Conservation (phyloP, 768 basidiomycete species). For the Podaxis sp. region DNA sequence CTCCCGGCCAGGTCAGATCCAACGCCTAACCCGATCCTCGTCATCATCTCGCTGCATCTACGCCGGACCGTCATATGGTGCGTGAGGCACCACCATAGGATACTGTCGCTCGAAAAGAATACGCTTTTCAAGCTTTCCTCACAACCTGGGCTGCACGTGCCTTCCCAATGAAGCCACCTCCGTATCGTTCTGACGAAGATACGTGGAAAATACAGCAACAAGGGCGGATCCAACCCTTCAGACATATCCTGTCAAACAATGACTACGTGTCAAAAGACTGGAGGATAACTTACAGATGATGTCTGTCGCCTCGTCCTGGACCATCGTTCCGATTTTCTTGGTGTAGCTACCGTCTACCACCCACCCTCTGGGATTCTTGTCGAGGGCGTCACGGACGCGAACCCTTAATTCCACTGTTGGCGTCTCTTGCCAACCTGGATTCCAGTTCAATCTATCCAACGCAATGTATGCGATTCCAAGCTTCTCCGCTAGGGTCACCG, state of each 20-base stretch:
- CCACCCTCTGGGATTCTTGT: slow-evolving; percentile 40
- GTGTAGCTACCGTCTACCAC: slow-evolving; percentile 51
- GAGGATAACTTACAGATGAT: slow-evolving; percentile 44
- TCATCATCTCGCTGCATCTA: slow-evolving; percentile 26
- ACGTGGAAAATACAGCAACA: slow-evolving; percentile 60
- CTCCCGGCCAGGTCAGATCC: slow-evolving; percentile 27
- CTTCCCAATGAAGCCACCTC: slow-evolving; percentile 34
- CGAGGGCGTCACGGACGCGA: slow-evolving; percentile 28
- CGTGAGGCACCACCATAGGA: slow-evolving; percentile 49
- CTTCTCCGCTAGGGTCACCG: slow-evolving; percentile 36
- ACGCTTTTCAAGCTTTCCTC: slow-evolving; percentile 35
- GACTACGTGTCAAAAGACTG: neutral
- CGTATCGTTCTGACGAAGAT: slow-evolving; percentile 50
- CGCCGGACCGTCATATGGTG: slow-evolving; percentile 35
- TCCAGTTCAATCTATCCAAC: slow-evolving; percentile 48
- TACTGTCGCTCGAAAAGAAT: slow-evolving; percentile 48
- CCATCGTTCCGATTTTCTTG: slow-evolving; percentile 26
- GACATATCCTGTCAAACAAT: neutral
- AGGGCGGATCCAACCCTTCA: slow-evolving; percentile 68
- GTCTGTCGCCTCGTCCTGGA: slow-evolving; percentile 43
- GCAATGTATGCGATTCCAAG: slow-evolving; percentile 45
- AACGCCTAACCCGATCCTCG: slow-evolving; percentile 27
- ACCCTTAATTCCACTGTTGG: slow-evolving; percentile 28
- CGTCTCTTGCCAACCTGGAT: slow-evolving; percentile 43
- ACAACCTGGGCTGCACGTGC: slow-evolving; percentile 51